phyloP scores from a whole-genome alignment of 768 basidiomycete genomes.

The Trametes maxima region DNA sequence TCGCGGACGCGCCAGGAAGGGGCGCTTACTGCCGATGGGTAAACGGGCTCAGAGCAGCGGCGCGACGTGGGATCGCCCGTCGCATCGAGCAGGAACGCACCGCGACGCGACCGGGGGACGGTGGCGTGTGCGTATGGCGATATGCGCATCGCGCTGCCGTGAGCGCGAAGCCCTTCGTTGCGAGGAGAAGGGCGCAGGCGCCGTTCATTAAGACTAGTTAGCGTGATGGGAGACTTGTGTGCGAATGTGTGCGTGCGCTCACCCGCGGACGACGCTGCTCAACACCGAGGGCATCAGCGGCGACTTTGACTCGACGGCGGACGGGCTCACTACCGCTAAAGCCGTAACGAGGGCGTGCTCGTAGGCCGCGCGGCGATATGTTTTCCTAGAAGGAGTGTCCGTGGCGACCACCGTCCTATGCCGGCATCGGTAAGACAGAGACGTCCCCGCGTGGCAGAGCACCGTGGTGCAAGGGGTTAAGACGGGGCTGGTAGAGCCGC shows the following conservation, averaged over 20 bases:
- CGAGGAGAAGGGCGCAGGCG: not conserved
- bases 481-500: slow-evolving; percentile 8
- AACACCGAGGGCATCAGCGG: no score
- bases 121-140: not conserved
- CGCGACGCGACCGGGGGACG: not conserved
- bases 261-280: no score
- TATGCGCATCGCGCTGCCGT: no score
- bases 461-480: not conserved
- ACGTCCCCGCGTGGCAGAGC: not conserved
- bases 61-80: slow-evolving; percentile 9
- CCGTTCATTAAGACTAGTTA: no score
- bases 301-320: no score
- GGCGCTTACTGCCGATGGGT: not conserved
- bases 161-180: no score
- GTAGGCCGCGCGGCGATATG: not conserved
- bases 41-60: slow-evolving; percentile 5
- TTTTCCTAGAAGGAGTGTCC: not conserved
- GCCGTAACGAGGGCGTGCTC: not conserved
- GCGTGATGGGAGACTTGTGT: no score
- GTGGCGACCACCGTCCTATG: slow-evolving; percentile 1
- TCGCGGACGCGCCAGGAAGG: slow-evolving; percentile 2
- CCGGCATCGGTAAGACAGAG: slow-evolving; percentile 3
- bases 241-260: no score
- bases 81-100: slow-evolving; percentile 3
- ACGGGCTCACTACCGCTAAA: no score